Percentiles rank a stretch among this genome's conserved stretches.
Conservation (phyloP, 2,329 filamentous ascomycete genomes). For the Paracamarosporium sp. region DNA sequence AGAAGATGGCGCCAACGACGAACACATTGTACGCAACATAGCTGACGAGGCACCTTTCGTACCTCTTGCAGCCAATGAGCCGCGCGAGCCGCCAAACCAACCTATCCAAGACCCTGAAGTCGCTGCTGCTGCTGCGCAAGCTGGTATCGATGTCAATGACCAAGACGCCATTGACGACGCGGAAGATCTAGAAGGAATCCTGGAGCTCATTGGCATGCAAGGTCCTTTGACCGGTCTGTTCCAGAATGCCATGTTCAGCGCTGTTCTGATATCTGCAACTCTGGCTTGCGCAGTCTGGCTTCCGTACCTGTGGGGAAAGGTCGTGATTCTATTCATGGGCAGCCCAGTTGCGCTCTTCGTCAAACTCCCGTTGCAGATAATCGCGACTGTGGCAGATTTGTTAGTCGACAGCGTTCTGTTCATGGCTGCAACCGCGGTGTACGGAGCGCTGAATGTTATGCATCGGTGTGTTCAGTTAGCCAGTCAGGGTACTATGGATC, state of each 20-base stretch:
- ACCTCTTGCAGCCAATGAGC: constrained; percentile 54
- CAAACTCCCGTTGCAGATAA: constrained; percentile 73
- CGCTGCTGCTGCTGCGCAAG: constrained; percentile 69
- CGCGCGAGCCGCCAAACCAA: constrained; percentile 30
- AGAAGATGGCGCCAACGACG: constrained; percentile 57
- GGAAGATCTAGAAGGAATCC: constrained; percentile 93
- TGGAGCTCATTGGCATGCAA: constrained; percentile 96
- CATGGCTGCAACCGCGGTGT: constrained; percentile 61
- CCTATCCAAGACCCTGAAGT: constrained; percentile 62
- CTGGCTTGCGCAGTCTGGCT: constrained; percentile 86
- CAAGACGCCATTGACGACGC: constrained; percentile 78
- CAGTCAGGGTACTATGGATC: constrained; percentile 27
- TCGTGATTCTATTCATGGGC: constrained; percentile 79
- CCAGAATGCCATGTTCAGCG: constrained; percentile 94
- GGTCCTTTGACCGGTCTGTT: constrained; percentile 88
- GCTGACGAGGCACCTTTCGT: constrained; percentile 68
- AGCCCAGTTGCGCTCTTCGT: constrained; percentile 74
- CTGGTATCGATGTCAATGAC: constrained; percentile 71
- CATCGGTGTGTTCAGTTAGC: constrained; percentile 28
- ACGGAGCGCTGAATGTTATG: constrained; percentile 40
- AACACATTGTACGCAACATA: constrained; percentile 65
- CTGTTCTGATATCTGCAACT: constrained; percentile 83
- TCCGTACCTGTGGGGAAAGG: constrained; percentile 89
- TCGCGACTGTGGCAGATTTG: constrained; percentile 78
- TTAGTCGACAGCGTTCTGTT: constrained; percentile 78